Evolutionary conservation across 2,329 filamentous ascomycete species (phyloP).

Genomic region (Atkinsonella hypoxylon): DNA sequence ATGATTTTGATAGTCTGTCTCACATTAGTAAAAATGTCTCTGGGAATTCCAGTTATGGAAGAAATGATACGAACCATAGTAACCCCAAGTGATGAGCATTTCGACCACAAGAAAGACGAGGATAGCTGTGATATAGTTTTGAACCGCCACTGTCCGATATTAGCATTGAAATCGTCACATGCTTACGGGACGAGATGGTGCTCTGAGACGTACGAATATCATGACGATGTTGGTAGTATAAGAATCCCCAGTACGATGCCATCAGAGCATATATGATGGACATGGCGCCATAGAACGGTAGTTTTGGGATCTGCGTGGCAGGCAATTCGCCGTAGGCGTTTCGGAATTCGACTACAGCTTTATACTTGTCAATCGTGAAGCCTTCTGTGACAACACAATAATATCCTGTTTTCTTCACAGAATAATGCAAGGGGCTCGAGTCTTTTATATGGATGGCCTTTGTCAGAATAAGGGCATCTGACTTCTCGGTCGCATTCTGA

Average conservation of each 20-base stretch:
- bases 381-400: constrained; percentile 80
- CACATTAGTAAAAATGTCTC: constrained; percentile 20
- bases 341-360: constrained; percentile 76
- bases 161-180: constrained; percentile 6
- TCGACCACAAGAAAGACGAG: constrained; percentile 88
- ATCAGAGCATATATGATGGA: constrained; percentile 89
- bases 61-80: constrained; percentile 57
- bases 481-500: constrained; percentile 59
- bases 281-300: constrained; percentile 92
- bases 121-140: constrained; percentile 98
- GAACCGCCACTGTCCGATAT: constrained; percentile 59
- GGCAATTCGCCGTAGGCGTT: constrained; percentile 95
- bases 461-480: constrained; percentile 62
- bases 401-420: constrained; percentile 82
- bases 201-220: constrained; percentile 60
- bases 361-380: constrained; percentile 58
- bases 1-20: constrained; percentile 75
- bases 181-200: neutral
- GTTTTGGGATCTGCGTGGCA: constrained; percentile 88
- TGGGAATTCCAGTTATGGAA: neutral
- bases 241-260: constrained; percentile 74
- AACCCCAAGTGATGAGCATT: constrained; percentile 98
- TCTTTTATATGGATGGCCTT: constrained; percentile 73
- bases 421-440: constrained; percentile 64
- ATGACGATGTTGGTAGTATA: constrained; percentile 87